These are phyloP conservation scores for Puccinia novopanici DNA, from an alignment of 1,284 basidiomycete species.

Conservation along the genomic window DNA sequence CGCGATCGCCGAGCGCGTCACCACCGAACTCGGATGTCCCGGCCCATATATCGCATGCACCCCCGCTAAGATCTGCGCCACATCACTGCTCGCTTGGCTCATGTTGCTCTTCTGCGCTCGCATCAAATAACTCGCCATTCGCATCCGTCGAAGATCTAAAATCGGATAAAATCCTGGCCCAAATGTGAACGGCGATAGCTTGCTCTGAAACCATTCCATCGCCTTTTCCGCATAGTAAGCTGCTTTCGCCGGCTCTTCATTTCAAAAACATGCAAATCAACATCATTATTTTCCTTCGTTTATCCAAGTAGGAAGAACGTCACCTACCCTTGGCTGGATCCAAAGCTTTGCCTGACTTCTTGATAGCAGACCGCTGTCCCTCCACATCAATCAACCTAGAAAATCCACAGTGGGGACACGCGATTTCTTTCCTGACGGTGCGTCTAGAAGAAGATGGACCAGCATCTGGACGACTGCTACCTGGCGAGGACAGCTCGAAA, in stretches of 20 bases:
- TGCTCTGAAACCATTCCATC: conserved; percentile 49
- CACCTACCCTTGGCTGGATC: conserved; percentile 36
- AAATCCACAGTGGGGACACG: conserved; percentile 45
- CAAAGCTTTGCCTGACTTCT: conserved; percentile 41
- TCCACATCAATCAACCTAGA: conserved; percentile 46
- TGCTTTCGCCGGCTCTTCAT: conserved; percentile 43
- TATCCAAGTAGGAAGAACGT: neutral
- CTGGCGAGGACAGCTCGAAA: conserved; percentile 11
- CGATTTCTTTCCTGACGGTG: conserved; percentile 33
- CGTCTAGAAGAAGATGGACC: conserved; percentile 31
- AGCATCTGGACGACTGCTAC: conserved; percentile 36
- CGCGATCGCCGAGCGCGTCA: conserved; percentile 25
- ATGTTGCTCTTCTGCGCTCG: conserved; percentile 24
- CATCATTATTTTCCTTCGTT: neutral
- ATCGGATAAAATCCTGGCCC: conserved; percentile 47
- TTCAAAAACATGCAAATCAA: neutral
- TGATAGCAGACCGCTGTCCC: conserved; percentile 44
- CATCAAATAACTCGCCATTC: conserved; percentile 33
- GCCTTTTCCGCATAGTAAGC: conserved; percentile 48
- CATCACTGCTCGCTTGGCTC: conserved; percentile 34
- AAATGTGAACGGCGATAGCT: conserved; percentile 44
- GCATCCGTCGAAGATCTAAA: conserved; percentile 41
- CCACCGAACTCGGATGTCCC: conserved; percentile 29
- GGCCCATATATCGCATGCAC: conserved; percentile 31
- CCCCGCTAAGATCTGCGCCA: conserved; percentile 18